Evolutionary conservation across 1,284 basidiomycete species (phyloP).

Genomic region (Kalmanozyma brasiliensis): DNA sequence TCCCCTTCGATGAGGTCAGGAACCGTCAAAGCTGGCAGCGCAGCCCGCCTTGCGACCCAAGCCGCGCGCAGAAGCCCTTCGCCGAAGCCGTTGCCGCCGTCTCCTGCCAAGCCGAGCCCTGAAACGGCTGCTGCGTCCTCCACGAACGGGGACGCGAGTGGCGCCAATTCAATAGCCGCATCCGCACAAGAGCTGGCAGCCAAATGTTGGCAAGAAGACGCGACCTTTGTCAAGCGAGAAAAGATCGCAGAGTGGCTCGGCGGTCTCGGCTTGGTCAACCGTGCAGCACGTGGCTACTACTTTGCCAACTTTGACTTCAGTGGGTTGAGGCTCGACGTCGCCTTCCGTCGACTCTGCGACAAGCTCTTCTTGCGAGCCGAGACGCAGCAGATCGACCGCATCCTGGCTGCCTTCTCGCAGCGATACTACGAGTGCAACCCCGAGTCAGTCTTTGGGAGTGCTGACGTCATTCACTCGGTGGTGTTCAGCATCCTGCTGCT

Average conservation of each 20-base stretch:
- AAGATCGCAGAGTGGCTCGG: constrained; percentile 97
- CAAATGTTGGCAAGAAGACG: constrained; percentile 88
- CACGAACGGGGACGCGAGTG: constrained; percentile 5
- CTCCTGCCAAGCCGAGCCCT: constrained; percentile 36
- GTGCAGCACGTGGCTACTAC: constrained; percentile 79
- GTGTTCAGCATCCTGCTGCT: constrained; percentile 91
- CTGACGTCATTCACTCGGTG: constrained; percentile 90
- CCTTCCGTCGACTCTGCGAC: constrained; percentile 87
- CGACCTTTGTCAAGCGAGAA: constrained; percentile 82
- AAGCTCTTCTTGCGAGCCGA: constrained; percentile 94
- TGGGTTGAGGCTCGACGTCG: constrained; percentile 82
- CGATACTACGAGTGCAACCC: constrained; percentile 93
- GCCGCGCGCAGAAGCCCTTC: constrained; percentile 21
- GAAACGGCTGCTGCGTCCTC: constrained; percentile 10
- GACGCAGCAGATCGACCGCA: constrained; percentile 96
- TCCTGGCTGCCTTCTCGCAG: constrained; percentile 87
- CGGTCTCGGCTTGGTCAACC: constrained; percentile 81
- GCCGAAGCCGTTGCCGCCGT: constrained; percentile 17
- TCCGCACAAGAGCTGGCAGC: constrained; percentile 74
- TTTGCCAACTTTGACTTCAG: constrained; percentile 90
- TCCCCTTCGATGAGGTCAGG: constrained; percentile 3
- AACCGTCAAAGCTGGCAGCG: constrained; percentile 5
- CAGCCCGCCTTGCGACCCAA: constrained; percentile 17
- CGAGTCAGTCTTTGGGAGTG: constrained; percentile 78
- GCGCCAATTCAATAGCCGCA: constrained; percentile 4